These are phyloP conservation scores for Podospora conica DNA, from an alignment of 495 filamentous ascomycete genomes.

Conservation along the genomic window DNA sequence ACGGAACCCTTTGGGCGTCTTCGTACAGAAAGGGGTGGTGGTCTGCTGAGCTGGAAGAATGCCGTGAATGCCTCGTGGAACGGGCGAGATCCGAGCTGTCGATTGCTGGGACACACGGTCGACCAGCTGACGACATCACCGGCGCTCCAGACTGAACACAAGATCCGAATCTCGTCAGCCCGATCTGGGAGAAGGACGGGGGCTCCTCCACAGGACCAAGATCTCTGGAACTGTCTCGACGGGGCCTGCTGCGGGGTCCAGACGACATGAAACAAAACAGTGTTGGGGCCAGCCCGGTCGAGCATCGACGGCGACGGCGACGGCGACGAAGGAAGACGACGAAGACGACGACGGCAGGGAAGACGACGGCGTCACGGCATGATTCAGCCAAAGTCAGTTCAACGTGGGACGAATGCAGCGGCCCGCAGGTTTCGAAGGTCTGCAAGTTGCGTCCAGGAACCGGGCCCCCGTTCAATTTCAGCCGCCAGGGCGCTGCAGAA, in stretches of 20 bases:
- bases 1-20: neutral
- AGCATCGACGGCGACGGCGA: neutral
- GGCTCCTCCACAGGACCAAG: neutral
- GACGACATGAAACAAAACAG: conserved; percentile 13
- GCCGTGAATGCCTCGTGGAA: neutral
- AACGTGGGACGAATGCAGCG: conserved; percentile 15
- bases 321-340: neutral
- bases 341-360: neutral
- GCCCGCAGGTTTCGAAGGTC: conserved; percentile 14
- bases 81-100: neutral
- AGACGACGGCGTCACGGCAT: conserved; percentile 1
- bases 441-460: conserved; percentile 5
- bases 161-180: neutral
- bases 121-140: neutral
- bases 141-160: neutral
- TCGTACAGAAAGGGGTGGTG: neutral
- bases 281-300: neutral
- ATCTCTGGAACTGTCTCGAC: conserved; percentile 1
- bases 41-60: neutral
- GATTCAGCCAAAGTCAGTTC: conserved; percentile 18
- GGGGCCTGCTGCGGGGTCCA: neutral
- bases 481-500: conserved; percentile 19
- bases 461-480: conserved; percentile 13
- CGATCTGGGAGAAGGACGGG: neutral
- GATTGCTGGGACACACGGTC: neutral